Base-by-base conservation (phyloP, 495 filamentous ascomycete genomes). In the Bryoglossum gracile region DNA sequence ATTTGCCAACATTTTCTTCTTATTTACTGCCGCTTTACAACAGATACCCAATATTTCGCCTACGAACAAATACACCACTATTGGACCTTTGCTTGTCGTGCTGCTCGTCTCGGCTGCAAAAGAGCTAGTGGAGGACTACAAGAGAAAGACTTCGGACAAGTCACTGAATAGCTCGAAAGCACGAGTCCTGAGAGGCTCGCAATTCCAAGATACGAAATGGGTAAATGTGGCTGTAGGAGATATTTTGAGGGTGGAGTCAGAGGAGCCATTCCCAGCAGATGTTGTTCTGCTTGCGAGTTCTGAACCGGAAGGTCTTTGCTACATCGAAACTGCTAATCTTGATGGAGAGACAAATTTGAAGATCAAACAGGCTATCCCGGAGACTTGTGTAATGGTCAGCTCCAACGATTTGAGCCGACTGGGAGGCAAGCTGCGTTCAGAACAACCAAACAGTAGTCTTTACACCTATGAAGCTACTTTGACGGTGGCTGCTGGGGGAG, bases 261-360 rank as follows among this genome's bases (percentile, higher is more conserved):
- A 97, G 61, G 84, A 96, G 58, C 84, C 94, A 3, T 99, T 99
- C 62, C 94, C 94, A 0, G 90, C 94, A 24, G 94, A 99, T 67
- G 63, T 99, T 52, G 86, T 95, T 13, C 68, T 99, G 23, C 70
- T 97, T 53, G 90, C 94, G 11, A 92, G 87, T 46, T 97, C 94
- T 4, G 94, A 99, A 64, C 94, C 94, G 2, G 94, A 99, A 67
- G 94, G 94, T 52, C 65, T 99, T 47, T 99, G 94, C 65, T 99
- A 99, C 60, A 99, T 97, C 59, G 94, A 99, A 72, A 99, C 94
- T 0, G 92, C 94, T 24, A 99, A 99, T 62, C 69, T 99, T 45
- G 94, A 99, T 58, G 94, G 94, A 47, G 94, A 99, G 65, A 99
- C 94, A 16, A 99, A 99, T 61, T 71, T 99, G 48, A 99, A 99